Conservation (phyloP, 2,329 filamentous ascomycete species). For the Ophiostoma himal-ulmi region DNA sequence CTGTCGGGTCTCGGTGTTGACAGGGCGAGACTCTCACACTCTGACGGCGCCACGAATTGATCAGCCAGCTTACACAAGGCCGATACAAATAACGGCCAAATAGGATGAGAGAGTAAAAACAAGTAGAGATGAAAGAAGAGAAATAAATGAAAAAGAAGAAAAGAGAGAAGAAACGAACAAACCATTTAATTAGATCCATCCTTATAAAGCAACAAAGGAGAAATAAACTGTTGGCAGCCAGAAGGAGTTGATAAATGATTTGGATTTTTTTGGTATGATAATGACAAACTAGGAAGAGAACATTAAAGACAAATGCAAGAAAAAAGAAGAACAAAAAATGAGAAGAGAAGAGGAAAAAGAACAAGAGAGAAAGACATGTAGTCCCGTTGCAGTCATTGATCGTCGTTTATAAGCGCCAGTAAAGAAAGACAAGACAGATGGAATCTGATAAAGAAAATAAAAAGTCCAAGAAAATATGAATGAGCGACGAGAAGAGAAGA, state of each 20-base stretch:
- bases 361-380: neutral
- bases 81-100: neutral
- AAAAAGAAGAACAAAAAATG: no score
- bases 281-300: neutral
- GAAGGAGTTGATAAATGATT: neutral
- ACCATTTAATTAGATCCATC: no score
- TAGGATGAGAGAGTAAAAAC: no score
- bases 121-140: no score
- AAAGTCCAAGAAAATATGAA: neutral
- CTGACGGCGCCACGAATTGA: neutral
- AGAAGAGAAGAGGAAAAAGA: neutral
- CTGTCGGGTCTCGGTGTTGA: no score
- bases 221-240: no score
- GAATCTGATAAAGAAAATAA: neutral
- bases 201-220: no score
- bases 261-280: neutral
- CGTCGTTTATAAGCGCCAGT: conserved; percentile 22
- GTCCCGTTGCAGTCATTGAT: conserved; percentile 21
- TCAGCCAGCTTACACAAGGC: neutral
- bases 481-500: conserved; percentile 10
- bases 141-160: no score
- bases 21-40: neutral
- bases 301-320: neutral
- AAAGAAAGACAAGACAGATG: conserved; percentile 2
- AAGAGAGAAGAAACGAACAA: no score